Percentiles rank a stretch among this genome's conserved stretches.
phyloP scores from a whole-genome alignment of 805 yeast species.

The Pichia membranifaciens region DNA sequence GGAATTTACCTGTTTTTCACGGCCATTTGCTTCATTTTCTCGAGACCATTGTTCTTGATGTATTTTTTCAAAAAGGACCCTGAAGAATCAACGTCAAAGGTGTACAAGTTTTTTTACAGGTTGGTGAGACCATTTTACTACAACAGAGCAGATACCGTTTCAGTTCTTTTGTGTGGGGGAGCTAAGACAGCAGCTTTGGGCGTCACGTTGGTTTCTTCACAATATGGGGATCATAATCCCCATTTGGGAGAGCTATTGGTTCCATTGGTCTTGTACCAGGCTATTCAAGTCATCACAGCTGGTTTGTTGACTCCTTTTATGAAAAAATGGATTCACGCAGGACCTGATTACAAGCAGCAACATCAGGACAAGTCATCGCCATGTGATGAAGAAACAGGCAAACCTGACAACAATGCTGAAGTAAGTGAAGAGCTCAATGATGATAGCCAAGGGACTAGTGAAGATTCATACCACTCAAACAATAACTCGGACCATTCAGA shows the following conservation, averaged over 20 bases:
- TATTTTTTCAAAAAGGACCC: constrained; percentile 31
- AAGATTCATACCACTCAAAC: too few species aligned
- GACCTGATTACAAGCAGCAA: too few species aligned
- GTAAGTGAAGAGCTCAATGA: too few species aligned
- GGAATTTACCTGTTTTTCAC: constrained; percentile 78
- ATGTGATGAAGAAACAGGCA: too few species aligned
- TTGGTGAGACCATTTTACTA: constrained; percentile 53
- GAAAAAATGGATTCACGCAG: constrained; percentile 47
- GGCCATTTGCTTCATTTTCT: constrained; percentile 46
- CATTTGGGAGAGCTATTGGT: constrained; percentile 67
- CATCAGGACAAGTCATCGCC: too few species aligned
- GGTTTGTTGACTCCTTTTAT: constrained; percentile 48
- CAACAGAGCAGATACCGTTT: constrained; percentile 50
- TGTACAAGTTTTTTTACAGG: constrained; percentile 41
- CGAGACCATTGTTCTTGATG: constrained; percentile 50
- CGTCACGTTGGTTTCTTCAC: constrained; percentile 59
- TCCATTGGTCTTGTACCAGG: constrained; percentile 79
- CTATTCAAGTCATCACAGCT: constrained; percentile 80
- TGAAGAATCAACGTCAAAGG: constrained; percentile 28
- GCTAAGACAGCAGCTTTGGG: constrained; percentile 93
- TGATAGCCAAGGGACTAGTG: too few species aligned
- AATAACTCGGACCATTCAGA: too few species aligned
- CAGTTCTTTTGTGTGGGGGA: constrained; percentile 81
- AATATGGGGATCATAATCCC: constrained; percentile 55
- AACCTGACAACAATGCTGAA: too few species aligned